Evolutionary conservation across 345 rosid genomes (phyloP).

Genomic region (Salix udensis): DNA sequence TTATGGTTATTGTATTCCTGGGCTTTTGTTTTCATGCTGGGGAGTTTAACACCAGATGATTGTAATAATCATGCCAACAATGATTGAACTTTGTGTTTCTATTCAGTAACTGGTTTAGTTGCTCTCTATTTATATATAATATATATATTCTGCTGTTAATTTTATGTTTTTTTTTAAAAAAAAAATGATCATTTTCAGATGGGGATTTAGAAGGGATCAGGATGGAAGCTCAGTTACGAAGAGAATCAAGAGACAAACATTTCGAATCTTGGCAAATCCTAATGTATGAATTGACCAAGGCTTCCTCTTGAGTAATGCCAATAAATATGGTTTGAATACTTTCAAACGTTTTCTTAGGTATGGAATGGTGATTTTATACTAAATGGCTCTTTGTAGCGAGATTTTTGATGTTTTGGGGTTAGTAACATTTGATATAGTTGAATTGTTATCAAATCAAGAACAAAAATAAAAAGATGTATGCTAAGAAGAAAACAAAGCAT

Average conservation of each 20-base stretch:
- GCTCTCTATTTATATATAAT: not conserved
- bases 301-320: constrained; percentile 31
- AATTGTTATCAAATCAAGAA: not conserved
- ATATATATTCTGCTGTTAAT: not conserved
- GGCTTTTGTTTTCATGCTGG: too few relatives aligned
- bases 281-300: constrained; percentile 53
- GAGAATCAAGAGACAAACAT: constrained; percentile 51
- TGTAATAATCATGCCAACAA: too few relatives aligned
- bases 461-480: not conserved
- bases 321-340: constrained; percentile 32
- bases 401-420: not conserved
- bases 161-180: not conserved
- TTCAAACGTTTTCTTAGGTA: constrained; percentile 36
- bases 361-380: constrained; percentile 20
- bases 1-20: too few relatives aligned
- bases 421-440: constrained; percentile 9
- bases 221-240: constrained; percentile 25
- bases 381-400: constrained; percentile 7
- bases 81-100: not conserved
- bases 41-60: too few relatives aligned
- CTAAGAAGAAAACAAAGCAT: not conserved
- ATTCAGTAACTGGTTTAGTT: not conserved
- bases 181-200: constrained; percentile 30
- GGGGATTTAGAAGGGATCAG: constrained; percentile 38
- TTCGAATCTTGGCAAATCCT: constrained; percentile 58